These are phyloP conservation scores for Calonectria fujianensis DNA, from an alignment of 2,329 filamentous ascomycete genomes.

Conservation along the genomic window DNA sequence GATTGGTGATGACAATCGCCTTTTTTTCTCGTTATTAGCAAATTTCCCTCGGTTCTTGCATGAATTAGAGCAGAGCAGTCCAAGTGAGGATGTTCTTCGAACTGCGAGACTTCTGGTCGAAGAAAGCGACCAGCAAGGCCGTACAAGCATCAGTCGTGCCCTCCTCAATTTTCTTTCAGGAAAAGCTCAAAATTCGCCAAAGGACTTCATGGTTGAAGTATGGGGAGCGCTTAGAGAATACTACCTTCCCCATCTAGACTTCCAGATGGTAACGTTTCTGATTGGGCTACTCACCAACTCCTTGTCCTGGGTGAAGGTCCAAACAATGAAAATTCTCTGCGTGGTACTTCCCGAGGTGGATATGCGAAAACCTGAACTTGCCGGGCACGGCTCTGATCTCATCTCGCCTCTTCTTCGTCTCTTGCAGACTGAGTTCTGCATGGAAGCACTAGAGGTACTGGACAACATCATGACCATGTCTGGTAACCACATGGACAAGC, in stretches of 20 bases:
- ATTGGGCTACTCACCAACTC: slow-evolving; percentile 94
- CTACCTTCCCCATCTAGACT: slow-evolving; percentile 89
- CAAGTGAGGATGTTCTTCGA: slow-evolving; percentile 73
- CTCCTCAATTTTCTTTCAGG: slow-evolving; percentile 82
- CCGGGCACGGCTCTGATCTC: slow-evolving; percentile 92
- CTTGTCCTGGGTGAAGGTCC: slow-evolving; percentile 91
- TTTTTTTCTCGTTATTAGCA: slow-evolving; percentile 92
- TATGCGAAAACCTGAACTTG: slow-evolving; percentile 93
- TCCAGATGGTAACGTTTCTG: slow-evolving; percentile 89
- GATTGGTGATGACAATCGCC: slow-evolving; percentile 86
- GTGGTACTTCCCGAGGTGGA: slow-evolving; percentile 92
- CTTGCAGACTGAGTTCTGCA: slow-evolving; percentile 94
- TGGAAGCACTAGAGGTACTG: slow-evolving; percentile 91
- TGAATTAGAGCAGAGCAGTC: slow-evolving; percentile 80
- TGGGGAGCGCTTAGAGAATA: slow-evolving; percentile 83
- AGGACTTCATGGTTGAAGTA: slow-evolving; percentile 85
- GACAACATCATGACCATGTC: slow-evolving; percentile 98
- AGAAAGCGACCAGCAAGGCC: slow-evolving; percentile 83
- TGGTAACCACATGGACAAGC: slow-evolving; percentile 92
- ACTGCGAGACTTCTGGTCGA: slow-evolving; percentile 82
- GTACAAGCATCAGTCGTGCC: slow-evolving; percentile 79
- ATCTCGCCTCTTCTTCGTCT: slow-evolving; percentile 94
- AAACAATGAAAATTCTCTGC: slow-evolving; percentile 93
- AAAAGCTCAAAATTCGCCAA: slow-evolving; percentile 79
- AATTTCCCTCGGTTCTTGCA: slow-evolving; percentile 92